phyloP scores from a whole-genome alignment of 179 eudicot species.

The Amaranthus tricolor region DNA sequence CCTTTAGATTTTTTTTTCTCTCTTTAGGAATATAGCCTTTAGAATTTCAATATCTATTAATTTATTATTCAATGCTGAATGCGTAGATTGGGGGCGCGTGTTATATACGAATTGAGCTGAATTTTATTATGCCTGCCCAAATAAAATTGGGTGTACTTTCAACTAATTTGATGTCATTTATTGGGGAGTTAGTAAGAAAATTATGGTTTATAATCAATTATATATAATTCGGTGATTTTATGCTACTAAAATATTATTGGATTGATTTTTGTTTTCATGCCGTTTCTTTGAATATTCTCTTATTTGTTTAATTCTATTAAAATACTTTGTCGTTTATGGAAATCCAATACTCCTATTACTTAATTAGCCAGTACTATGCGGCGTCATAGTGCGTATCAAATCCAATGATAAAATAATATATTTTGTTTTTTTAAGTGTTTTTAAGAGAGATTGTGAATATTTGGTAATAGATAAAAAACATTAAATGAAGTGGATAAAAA shows the following conservation, averaged over 20 bases:
- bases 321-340: slow-evolving; percentile 7
- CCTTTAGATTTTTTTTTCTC: not conserved
- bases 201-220: slow-evolving; percentile 8
- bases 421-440: too few relatives aligned
- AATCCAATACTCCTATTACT: not conserved
- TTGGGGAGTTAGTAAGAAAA: not conserved
- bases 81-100: not conserved
- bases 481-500: too few relatives aligned
- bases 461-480: too few relatives aligned
- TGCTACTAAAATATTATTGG: slow-evolving; percentile 7
- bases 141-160: not conserved
- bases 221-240: slow-evolving; percentile 23
- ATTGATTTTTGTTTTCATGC: not conserved
- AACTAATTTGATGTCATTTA: slow-evolving; percentile 10
- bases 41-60: not conserved
- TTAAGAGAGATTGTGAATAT: too few relatives aligned
- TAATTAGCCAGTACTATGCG: not conserved
- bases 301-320: not conserved
- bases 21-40: not conserved
- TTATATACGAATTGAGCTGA: not conserved
- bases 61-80: not conserved
- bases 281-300: slow-evolving; percentile 6
- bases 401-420: slow-evolving; percentile 6
- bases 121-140: not conserved
- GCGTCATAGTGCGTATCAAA: slow-evolving; percentile 10